Base-by-base conservation (phyloP, 352 stramenopile species). In the Pythium chondricola region DNA sequence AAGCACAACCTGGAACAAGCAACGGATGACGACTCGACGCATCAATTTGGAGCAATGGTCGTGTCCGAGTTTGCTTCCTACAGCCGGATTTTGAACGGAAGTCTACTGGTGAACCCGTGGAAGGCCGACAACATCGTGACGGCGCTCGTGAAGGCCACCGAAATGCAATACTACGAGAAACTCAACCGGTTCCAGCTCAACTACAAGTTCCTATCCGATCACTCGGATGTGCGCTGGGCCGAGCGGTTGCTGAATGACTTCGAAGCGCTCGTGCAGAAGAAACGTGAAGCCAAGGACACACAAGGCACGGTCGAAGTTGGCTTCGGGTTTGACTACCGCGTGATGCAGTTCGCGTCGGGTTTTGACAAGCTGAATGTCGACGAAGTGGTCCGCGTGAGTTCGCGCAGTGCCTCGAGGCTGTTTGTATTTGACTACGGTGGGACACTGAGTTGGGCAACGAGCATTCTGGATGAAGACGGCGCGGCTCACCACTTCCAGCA, bases 341-440 rank as follows among this genome's bases (percentile, higher is more conserved):
- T 98, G 10, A 85, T 99, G 58, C 88, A 96, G 46, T 98, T 99
- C 57, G 74, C 96, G 43, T 85, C 78, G 17, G 95, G 89, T 14
- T 99, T 98, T 67, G 74, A 83, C 11, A 82, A 83, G 6, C 75
- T 99, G 0, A 82, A 98, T 51, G 71, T 94, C 9, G 83, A 93
- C 36, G 68, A 86, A 17, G 60, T 98, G 6, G 76, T 92, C 25
- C 86, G 88, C 46, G 70, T 81, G 18, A 98, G 88, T 53, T 61
- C 58, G 11, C 64, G 50, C 25, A 65, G 69, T 24, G 52, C 61
- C 9, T 59, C 74, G 4, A 78, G 91, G 1, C 56, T 99, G 4
- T 98, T 99, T 60, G 77, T 99, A 36, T 81, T 99, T 30, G 97
- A 99, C 63, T 99, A 98, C 50, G 96, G 96, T 33, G 96, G 96